A percentile compares a stretch with the other conserved stretches of the same genome.
Evolutionary conservation across 352 stramenopile species (phyloP).

Genomic region (Globisporangium middletonii): DNA sequence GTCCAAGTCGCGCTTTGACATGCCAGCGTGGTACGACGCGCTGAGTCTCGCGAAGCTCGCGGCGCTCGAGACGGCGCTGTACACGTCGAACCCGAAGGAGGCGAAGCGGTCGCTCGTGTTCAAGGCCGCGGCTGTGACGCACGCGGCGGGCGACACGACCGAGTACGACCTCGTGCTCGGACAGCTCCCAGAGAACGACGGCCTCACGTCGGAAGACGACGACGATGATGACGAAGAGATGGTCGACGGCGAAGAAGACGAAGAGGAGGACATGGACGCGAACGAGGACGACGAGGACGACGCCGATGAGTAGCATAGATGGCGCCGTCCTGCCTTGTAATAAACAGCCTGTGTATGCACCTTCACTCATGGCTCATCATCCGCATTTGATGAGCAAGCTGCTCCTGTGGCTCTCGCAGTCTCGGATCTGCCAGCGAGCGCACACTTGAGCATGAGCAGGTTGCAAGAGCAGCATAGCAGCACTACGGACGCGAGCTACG

Average conservation of each 20-base stretch:
- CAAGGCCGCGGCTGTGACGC: slow-evolving; percentile 32
- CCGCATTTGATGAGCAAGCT: neutral
- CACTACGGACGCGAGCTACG: slow-evolving; percentile 21
- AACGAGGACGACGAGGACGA: slow-evolving; percentile 34
- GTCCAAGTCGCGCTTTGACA: slow-evolving; percentile 81
- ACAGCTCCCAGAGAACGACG: slow-evolving; percentile 72
- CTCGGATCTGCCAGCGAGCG: too few species aligned
- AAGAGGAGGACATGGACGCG: slow-evolving; percentile 33
- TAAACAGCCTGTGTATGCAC: neutral
- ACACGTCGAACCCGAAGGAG: slow-evolving; percentile 47
- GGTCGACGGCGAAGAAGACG: slow-evolving; percentile 36
- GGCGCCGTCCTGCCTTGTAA: too few species aligned
- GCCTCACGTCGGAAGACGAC: slow-evolving; percentile 58
- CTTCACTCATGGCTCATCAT: neutral
- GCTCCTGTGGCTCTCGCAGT: neutral
- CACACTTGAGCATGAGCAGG: too few species aligned
- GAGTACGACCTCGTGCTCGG: slow-evolving; percentile 82
- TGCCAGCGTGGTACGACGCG: slow-evolving; percentile 58
- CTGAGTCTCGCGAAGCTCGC: slow-evolving; percentile 48
- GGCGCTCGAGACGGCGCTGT: slow-evolving; percentile 48
- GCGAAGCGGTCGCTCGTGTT: slow-evolving; percentile 59
- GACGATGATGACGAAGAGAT: slow-evolving; percentile 29
- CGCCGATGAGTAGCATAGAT: slow-evolving; percentile 24
- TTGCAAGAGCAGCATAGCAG: neutral
- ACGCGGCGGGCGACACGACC: slow-evolving; percentile 64